Base-by-base conservation (phyloP, 805 yeast genomes). In the Diddensiella caesifluorescens region DNA sequence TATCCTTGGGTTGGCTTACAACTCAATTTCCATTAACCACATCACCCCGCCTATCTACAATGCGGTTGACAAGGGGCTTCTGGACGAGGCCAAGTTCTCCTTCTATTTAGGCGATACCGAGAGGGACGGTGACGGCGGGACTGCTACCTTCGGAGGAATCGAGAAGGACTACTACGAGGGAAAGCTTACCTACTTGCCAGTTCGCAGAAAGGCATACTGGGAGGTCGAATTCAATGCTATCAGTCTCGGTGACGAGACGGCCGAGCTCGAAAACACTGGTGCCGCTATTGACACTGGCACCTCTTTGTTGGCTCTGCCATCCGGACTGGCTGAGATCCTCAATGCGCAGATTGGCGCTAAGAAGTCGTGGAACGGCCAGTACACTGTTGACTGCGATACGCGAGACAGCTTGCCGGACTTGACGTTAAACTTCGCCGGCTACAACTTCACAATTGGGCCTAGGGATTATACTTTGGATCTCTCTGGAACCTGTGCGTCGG, bases 201-300 rank as follows among this genome's bases (percentile, higher is more conserved):
- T 92, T 49, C 87, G 98, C 74, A 86, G 98, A 76, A 88, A 89
- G 80, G 98, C 97, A 25, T 92, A 92, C 77, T 92, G 98, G 98
- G 98, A 92, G 74, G 98, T 92, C 47, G 77, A 82, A 55, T 83
- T 92, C 54, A 87, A 87, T 55, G 89, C 95, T 55, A 73, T 92
- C 62, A 85, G 89, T 33, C 74, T 92, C 50, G 98, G 98, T 58
- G 84, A 83, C 53, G 95, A 92, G 69, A 84, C 75, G 59, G 96
- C 97, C 38, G 77, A 73, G 55, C 77, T 92, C 59, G 76, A 74
- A 53, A 70, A 70, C 59, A 80, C 88, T 48, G 98, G 98, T 64
- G 98, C 97, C 57, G 96, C 95, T 48, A 88, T 92, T 61, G 98
- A 92, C 67, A 92, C 98, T 45, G 98, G 98, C 68, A 92, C 98